Conservation (phyloP, 2,329 filamentous ascomycete species). For the Calonectria leucothoes region DNA sequence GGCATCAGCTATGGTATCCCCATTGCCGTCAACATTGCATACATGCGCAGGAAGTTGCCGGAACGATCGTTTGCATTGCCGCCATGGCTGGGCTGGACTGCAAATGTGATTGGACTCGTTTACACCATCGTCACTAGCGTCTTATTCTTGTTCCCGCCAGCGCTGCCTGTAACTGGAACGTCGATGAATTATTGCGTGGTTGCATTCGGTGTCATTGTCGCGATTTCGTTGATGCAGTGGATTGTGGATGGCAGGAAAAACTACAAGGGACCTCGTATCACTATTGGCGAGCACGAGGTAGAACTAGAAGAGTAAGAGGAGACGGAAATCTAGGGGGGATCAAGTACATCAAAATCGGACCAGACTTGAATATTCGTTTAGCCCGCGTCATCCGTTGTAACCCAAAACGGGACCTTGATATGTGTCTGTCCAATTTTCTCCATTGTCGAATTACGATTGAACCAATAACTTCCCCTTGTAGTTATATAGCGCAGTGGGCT, state of each 20-base stretch:
- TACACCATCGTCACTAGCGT: slow-evolving; percentile 77
- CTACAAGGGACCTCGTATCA: slow-evolving; percentile 40
- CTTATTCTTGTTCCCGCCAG: slow-evolving; percentile 78
- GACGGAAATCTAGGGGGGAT: background rate
- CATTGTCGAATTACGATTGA: background rate
- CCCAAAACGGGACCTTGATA: background rate
- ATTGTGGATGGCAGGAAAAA: slow-evolving; percentile 59
- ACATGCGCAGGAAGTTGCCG: slow-evolving; percentile 73
- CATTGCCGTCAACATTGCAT: slow-evolving; percentile 74
- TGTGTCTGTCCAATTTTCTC: too few species aligned
- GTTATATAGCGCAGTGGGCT: background rate
- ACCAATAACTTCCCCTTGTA: background rate
- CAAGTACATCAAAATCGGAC: background rate
- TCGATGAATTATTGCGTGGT: slow-evolving; percentile 73
- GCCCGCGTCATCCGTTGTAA: background rate
- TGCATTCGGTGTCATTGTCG: slow-evolving; percentile 57
- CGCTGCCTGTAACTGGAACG: slow-evolving; percentile 69
- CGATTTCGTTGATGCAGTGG: slow-evolving; percentile 57
- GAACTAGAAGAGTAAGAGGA: background rate
- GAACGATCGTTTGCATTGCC: slow-evolving; percentile 53
- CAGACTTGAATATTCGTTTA: background rate
- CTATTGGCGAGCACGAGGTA: slow-evolving; percentile 13
- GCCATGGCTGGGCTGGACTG: slow-evolving; percentile 50
- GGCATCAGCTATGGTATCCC: slow-evolving; percentile 81
- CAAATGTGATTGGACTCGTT: slow-evolving; percentile 60